Base-by-base conservation (phyloP, 169 alveolate species). In the Amoebophrya sp. region DNA sequence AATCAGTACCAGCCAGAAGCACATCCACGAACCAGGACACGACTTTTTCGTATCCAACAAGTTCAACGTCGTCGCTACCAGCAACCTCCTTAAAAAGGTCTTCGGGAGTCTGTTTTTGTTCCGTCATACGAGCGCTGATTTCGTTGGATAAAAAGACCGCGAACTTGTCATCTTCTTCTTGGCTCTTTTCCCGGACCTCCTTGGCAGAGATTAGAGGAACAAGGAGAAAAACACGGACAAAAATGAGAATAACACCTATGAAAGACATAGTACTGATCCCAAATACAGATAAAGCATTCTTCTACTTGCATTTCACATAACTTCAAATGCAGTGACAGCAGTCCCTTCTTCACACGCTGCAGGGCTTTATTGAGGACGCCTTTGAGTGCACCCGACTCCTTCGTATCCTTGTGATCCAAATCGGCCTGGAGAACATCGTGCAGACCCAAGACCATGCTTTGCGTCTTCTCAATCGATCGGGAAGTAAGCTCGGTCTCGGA, bases 181-280 rank as follows among this genome's bases (percentile, higher is more conserved):
- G 83, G 39, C 38, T 26, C 83, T 65, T 65, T 18, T 65, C 83
- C 38, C 83, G 83, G 12, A 65, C 83, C 83, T 65, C 83, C 83
- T 65, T 65, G 39, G 18, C 83, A n/a, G n/a, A n/a, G n/a, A n/a
- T n/a, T n/a, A n/a, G n/a, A n/a, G n/a, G n/a, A n/a, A n/a, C n/a
- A n/a, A n/a, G n/a, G n/a, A n/a, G n/a, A n/a, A n/a, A n/a, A n/a
- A n/a, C n/a, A n/a, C n/a, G n/a, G n/a, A n/a, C n/a, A n/a, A n/a
- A n/a, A n/a, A n/a, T n/a, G n/a, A n/a, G n/a, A n/a, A n/a, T n/a
- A n/a, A n/a, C n/a, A n/a, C n/a, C n/a, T n/a, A n/a, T n/a, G n/a
- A n/a, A n/a, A n/a, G n/a, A n/a, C n/a, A n/a, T n/a, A n/a, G n/a
- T n/a, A n/a, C n/a, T n/a, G n/a, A n/a, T n/a, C n/a, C n/a, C n/a